Evolutionary conservation across 768 basidiomycete species (phyloP).

Genomic region (Polyporus arcularius): DNA sequence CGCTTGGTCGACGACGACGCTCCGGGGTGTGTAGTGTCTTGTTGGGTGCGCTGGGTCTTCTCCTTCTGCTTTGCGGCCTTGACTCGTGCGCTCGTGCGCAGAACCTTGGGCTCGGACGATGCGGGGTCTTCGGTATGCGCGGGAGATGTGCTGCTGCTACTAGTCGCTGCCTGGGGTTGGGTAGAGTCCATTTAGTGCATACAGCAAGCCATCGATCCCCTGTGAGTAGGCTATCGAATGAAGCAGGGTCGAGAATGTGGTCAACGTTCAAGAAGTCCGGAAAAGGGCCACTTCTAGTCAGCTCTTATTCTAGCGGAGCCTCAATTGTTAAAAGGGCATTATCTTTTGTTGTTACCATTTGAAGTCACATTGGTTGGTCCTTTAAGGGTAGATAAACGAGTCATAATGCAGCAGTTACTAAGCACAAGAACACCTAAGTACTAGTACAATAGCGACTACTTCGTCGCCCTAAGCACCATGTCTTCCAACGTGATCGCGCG

Average conservation of each 20-base stretch:
- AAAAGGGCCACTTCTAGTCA: constrained; percentile 13
- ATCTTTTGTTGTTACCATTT: neutral
- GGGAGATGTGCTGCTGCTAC: constrained; percentile 57
- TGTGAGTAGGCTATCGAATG: constrained; percentile 28
- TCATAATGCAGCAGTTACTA: neutral
- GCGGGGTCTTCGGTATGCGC: constrained; percentile 43
- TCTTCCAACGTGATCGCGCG: constrained; percentile 84
- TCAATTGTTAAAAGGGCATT: constrained; percentile 14
- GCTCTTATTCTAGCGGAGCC: constrained; percentile 11
- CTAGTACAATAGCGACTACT: constrained; percentile 3
- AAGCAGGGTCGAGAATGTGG: constrained; percentile 16
- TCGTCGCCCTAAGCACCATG: constrained; percentile 71
- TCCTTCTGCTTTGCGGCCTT: constrained; percentile 75
- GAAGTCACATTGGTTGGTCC: no score
- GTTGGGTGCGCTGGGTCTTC: constrained; percentile 53
- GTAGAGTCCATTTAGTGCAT: constrained; percentile 91
- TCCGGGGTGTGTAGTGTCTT: constrained; percentile 35
- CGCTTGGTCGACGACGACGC: constrained; percentile 54
- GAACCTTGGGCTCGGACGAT: constrained; percentile 53
- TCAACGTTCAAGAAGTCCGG: constrained; percentile 7
- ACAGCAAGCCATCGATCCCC: constrained; percentile 80
- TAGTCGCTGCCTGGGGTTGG: constrained; percentile 75
- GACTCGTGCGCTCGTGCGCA: constrained; percentile 71
- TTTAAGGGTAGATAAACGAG: no score
- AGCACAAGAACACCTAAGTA: neutral